Evolutionary conservation across 1,139 yeast genomes (phyloP), one percentile per base, ranked within the genome.

Genomic region (Yamadazyma diospyri): DNA sequence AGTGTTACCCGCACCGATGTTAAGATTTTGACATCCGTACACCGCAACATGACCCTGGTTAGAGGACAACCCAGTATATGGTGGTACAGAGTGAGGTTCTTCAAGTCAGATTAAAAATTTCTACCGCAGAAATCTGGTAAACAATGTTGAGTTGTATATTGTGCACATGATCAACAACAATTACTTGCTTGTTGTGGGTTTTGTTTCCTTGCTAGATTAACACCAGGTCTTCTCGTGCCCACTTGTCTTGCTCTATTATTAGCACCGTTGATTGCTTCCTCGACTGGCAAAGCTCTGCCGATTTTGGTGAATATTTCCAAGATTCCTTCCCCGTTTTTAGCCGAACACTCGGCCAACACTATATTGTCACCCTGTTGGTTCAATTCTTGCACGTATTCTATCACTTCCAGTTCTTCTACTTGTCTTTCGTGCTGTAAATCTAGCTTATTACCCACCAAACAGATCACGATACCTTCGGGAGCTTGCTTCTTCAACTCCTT

Each of bases 401-500:
- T 52, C 1, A 68, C 67, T 35, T 64, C 70, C 9, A 47, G 43
- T 39, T 53, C 57, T 3, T 57, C 59, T 2, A 68, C 71, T 68
- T 57, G 94, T 66, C 57, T 66, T 16, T 62, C 67, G 1, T 61
- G 72, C 8, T 57, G 63, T 45, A 89, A 61, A 66, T 92, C 97
- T 1, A 78, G 51, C 55, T 88, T 88, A 70, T 92, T 92, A 40
- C 96, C 97, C 8, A 87, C 94, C 25, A 88, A 64, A 11, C 92
- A 88, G 51, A 89, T 86, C 28, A 89, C 82, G 34, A 92, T 82
- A 36, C 85, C 84, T 40, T 81, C 84, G 30, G 78, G 76, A 4
- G 95, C 95, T 55, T 89, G 97, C 50, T 86, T 84, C 61, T 87
- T 89, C 45, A 94, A 72, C 61, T 94, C 98, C 52, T 84, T 84